phyloP scores from a whole-genome alignment of 768 basidiomycete genomes.

The Russula abietina region DNA sequence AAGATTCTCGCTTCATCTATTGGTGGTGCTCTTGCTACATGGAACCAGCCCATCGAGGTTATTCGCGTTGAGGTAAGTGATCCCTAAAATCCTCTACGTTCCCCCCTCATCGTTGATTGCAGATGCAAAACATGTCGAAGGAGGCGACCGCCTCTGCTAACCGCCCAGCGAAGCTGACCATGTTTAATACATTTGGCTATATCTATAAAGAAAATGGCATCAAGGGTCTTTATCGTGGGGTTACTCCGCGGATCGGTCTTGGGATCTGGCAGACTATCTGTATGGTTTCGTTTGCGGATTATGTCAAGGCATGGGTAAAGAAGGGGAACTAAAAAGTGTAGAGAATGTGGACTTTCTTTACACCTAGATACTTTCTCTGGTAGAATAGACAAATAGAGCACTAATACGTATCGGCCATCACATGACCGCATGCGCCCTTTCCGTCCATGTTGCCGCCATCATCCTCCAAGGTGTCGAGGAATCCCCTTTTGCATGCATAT shows the following conservation, averaged over 20 bases:
- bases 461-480: conserved; percentile 26
- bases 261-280: conserved; percentile 97
- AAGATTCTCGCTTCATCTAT: conserved; percentile 85
- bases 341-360: not conserved
- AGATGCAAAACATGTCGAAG: conserved; percentile 99
- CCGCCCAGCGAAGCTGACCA: conserved; percentile 87
- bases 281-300: conserved; percentile 98
- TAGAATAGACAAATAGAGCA: conserved; percentile 10
- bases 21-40: conserved; percentile 93
- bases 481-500: conserved; percentile 61
- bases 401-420: conserved; percentile 3
- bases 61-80: conserved; percentile 84
- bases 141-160: conserved; percentile 52
- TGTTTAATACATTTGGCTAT: conserved; percentile 85
- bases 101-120: not conserved
- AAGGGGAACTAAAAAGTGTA: conserved; percentile 31
- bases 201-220: conserved; percentile 96
- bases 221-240: conserved; percentile 94
- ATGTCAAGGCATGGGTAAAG: conserved; percentile 84
- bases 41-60: conserved; percentile 99
- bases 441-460: conserved; percentile 23
- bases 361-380: not conserved
- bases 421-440: not conserved
- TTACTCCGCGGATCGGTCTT: conserved; percentile 92
- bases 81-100: not conserved